Base-by-base conservation (phyloP, 352 stramenopile genomes). In the Thraustotheca clavata region DNA sequence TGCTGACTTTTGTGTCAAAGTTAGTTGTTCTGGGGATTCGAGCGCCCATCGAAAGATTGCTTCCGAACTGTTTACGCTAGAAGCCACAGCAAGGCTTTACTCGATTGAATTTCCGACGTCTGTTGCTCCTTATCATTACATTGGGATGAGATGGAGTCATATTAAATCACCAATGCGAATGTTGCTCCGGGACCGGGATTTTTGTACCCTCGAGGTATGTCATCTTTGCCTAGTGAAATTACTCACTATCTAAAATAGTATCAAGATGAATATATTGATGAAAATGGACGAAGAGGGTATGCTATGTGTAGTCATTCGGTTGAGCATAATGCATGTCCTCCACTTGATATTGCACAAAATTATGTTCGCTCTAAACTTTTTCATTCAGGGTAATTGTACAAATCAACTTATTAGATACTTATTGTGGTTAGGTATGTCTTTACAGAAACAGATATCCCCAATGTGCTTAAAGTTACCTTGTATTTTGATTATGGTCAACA, bases 151-250 rank as follows among this genome's bases (percentile, higher is more conserved):
- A 18, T 65, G 57, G 57, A 65, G 38, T 16, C 57, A 65, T 35
- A 54, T 65, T 46, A 65, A 65, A 26, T 65, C 57, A 1, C 57
- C 57, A 16, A 65, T 65, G 57, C 57, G 57, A 16, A 65, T 65
- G 57, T 33, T 65, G 22, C 22, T 65, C 12, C 57, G 57, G 41
- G 57, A 65, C 39, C 57, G 57, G 7, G 57, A 65, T 24, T 65
- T 65, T 39, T 65, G 57, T 35, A 54, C 57, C 36, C 35, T 65
- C 29, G 57, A 65, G 57, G 57, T 65, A 41, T 22, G 4, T n/a
- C n/a, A n/a, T n/a, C n/a, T 20, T 18, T 32, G 32, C 18, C 5
- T 20, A 22, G 14, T 49, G 9, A 12, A 26, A 35, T 62, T 54
- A 8, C 4, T 18, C 54, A 50, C 8, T 12, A 9, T 20, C 27